These are phyloP conservation scores for Vicia villosa DNA, from an alignment of 306 rosid genomes.

Conservation along the genomic window DNA sequence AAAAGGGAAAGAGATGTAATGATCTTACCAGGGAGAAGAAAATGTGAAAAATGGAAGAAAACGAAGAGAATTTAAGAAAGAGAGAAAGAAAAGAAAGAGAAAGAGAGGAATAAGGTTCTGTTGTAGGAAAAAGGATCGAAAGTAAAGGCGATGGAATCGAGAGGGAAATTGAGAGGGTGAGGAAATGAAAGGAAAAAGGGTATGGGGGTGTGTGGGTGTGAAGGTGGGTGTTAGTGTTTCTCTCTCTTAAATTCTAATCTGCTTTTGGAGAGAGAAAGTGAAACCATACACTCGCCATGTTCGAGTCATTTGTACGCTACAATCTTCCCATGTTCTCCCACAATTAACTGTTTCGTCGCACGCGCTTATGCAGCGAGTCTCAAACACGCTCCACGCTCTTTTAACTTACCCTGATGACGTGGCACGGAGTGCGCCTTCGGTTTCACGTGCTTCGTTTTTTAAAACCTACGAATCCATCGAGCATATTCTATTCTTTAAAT, in stretches of 20 bases:
- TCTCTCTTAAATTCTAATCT: constrained; percentile 25
- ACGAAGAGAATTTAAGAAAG: constrained; percentile 21
- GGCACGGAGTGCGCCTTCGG: constrained; percentile 1
- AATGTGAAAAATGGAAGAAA: constrained; percentile 19
- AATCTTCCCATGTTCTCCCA: not conserved
- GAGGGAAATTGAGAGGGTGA: constrained; percentile 19
- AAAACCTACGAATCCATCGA: not conserved
- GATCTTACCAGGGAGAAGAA: constrained; percentile 35
- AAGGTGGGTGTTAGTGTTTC: constrained; percentile 8
- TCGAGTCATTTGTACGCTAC: constrained; percentile 65
- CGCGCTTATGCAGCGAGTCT: not conserved
- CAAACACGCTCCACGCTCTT: constrained; percentile 31
- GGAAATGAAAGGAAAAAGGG: not conserved
- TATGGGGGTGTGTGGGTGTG: not conserved
- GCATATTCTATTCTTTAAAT: constrained; percentile 27
- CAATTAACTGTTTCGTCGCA: not conserved
- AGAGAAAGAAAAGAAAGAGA: not conserved
- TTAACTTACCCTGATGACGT: constrained; percentile 7
- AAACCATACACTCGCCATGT: constrained; percentile 33
- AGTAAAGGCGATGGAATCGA: constrained; percentile 54
- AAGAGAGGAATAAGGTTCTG: constrained; percentile 37
- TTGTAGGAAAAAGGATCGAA: constrained; percentile 39
- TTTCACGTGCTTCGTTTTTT: constrained; percentile 26
- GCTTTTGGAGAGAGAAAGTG: constrained; percentile 22
- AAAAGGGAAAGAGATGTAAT: not conserved